Conservation (phyloP, 768 basidiomycete species). For the Filobasidium wieringae region DNA sequence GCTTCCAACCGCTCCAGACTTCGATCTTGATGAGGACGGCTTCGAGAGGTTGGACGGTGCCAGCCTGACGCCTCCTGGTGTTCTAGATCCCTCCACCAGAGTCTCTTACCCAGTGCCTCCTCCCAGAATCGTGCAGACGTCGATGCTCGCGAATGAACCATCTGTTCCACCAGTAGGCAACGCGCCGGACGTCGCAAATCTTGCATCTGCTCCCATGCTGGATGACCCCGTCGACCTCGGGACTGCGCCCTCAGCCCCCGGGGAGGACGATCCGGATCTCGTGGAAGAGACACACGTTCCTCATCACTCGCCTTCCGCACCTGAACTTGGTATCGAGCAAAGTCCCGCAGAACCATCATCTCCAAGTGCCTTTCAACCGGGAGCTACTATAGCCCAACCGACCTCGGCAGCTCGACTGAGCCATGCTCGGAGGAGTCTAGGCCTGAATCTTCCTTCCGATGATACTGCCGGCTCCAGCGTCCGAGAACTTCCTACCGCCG, state of each 20-base stretch:
- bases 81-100: neutral
- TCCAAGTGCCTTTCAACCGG: neutral
- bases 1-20: conserved; percentile 22
- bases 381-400: neutral
- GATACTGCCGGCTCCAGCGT: neutral
- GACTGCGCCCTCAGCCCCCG: neutral
- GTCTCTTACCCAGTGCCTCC: conserved; percentile 14
- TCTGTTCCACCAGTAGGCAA: conserved; percentile 6
- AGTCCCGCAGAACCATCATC: neutral
- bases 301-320: neutral
- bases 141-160: neutral
- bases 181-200: neutral
- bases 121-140: conserved; percentile 8
- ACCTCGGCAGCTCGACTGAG: neutral
- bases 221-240: neutral
- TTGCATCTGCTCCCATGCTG: neutral
- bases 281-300: neutral
- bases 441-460: conserved; percentile 3
- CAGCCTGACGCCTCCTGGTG: conserved; percentile 1
- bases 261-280: neutral
- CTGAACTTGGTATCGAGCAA: neutral
- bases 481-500: neutral
- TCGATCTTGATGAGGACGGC: conserved; percentile 33
- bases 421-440: neutral
- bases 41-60: conserved; percentile 25